Percentiles rank a stretch among this genome's conserved stretches.
Conservation (phyloP, 495 filamentous ascomycete genomes). For the Articulospora tetracladia region DNA sequence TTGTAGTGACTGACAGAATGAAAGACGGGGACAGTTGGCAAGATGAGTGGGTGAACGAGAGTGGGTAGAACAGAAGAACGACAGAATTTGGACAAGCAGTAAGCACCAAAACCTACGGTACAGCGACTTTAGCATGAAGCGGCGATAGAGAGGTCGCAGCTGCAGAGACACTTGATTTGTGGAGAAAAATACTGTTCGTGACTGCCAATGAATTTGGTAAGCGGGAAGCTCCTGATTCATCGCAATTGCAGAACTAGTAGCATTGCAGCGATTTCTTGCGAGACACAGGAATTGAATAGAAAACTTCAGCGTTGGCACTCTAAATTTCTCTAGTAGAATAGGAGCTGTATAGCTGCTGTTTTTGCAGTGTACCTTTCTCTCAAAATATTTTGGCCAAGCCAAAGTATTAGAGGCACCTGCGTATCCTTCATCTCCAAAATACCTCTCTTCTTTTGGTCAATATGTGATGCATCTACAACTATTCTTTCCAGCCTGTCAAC, state of each 20-base stretch:
- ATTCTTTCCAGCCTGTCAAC: slow-evolving; percentile 68
- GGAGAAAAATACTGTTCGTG: not conserved
- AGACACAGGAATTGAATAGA: not conserved
- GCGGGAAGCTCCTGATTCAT: not conserved
- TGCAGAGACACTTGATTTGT: not conserved
- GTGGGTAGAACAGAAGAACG: too few relatives aligned
- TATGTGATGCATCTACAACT: slow-evolving; percentile 82
- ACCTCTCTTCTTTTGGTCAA: slow-evolving; percentile 88
- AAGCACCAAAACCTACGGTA: too few relatives aligned
- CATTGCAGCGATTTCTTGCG: not conserved
- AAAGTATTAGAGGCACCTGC: slow-evolving; percentile 65
- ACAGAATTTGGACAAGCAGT: too few relatives aligned
- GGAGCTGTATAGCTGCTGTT: slow-evolving; percentile 47
- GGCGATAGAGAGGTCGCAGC: not conserved
- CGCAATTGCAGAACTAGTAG: not conserved
- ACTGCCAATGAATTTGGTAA: not conserved
- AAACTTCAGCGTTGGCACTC: not conserved
- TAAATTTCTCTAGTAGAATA: slow-evolving; percentile 41
- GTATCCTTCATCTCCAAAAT: slow-evolving; percentile 93
- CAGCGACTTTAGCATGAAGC: too few relatives aligned
- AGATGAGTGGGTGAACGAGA: too few relatives aligned
- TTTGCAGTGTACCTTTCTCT: slow-evolving; percentile 60
- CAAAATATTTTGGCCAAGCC: slow-evolving; percentile 63
- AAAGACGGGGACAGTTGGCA: too few relatives aligned
- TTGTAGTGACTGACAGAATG: not conserved